Evolutionary conservation across 2,329 filamentous ascomycete genomes (phyloP).

Genomic region (Teratosphaeria zuluensis): DNA sequence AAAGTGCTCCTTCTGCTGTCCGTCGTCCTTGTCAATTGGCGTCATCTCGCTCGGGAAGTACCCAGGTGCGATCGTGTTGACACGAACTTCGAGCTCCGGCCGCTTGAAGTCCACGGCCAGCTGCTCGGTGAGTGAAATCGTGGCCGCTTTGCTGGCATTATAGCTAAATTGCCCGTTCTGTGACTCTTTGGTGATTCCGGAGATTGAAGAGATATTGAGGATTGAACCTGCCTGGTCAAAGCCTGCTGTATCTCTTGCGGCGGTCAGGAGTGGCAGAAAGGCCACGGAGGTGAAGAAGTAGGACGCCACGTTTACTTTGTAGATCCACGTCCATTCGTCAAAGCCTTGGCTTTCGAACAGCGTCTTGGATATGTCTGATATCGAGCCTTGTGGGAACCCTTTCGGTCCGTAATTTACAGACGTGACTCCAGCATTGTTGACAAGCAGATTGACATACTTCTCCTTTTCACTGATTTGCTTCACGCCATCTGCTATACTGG

Average conservation of each 20-base stretch:
- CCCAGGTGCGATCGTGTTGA: constrained; percentile 49
- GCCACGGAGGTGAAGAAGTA: constrained; percentile 37
- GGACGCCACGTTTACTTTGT: constrained; percentile 36
- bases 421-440: constrained; percentile 24
- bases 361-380: constrained; percentile 49
- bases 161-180: constrained; percentile 38
- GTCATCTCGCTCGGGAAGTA: constrained; percentile 52
- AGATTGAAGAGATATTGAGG: constrained; percentile 38
- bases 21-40: constrained; percentile 37
- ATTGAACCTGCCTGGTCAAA: constrained; percentile 33
- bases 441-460: constrained; percentile 23
- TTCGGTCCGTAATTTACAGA: constrained; percentile 17
- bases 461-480: constrained; percentile 18
- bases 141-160: constrained; percentile 41
- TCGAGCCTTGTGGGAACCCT: constrained; percentile 15
- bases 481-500: constrained; percentile 18
- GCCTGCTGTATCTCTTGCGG: constrained; percentile 30
- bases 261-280: constrained; percentile 35
- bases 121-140: constrained; percentile 47
- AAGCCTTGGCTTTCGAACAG: constrained; percentile 35
- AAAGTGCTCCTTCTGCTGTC: constrained; percentile 41
- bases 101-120: constrained; percentile 44
- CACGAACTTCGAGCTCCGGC: constrained; percentile 41
- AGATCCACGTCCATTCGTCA: constrained; percentile 35
- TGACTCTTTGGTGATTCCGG: constrained; percentile 34